Conservation (phyloP, 352 stramenopile species). For the Phytopythium aichiense region DNA sequence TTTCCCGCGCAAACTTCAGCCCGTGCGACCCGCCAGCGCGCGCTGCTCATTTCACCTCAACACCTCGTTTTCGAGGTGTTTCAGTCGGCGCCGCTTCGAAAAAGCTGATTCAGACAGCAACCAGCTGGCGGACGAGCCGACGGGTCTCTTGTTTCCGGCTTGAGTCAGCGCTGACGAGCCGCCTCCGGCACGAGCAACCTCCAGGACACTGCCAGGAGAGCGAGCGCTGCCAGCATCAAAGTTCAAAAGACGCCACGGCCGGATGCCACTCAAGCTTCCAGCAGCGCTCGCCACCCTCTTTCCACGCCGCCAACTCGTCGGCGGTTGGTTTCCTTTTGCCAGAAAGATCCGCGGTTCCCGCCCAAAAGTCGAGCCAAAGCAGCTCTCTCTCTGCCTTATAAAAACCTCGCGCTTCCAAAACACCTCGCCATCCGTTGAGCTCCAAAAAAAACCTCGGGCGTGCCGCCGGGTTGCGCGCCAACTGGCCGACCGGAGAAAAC, state of each 20-base stretch:
- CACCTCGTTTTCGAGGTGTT: slow-evolving; percentile 1
- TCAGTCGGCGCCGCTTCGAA: neutral
- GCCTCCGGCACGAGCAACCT: neutral
- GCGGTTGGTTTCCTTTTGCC: neutral
- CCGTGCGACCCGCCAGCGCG: neutral
- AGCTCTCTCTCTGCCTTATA: neutral
- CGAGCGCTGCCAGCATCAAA: neutral
- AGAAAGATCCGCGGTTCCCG: neutral
- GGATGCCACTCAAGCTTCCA: too few relatives aligned
- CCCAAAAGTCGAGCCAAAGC: neutral
- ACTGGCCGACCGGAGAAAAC: slow-evolving; percentile 4
- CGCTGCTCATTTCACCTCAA: neutral
- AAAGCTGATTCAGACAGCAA: neutral
- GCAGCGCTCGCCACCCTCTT: too few relatives aligned
- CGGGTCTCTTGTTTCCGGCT: neutral
- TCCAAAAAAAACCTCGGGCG: neutral
- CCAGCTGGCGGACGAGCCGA: neutral
- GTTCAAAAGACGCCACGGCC: too few relatives aligned
- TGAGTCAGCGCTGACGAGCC: neutral
- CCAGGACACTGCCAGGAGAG: neutral
- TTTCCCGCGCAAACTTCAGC: slow-evolving; percentile 7
- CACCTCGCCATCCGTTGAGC: neutral
- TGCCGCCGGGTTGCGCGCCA: neutral
- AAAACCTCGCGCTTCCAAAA: neutral
- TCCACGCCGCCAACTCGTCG: too few relatives aligned